Percentiles rank a stretch among this genome's conserved stretches.
These are phyloP conservation scores for Stachybotrys chartarum DNA, from an alignment of 2,329 filamentous ascomycete species.

Conservation along the genomic window DNA sequence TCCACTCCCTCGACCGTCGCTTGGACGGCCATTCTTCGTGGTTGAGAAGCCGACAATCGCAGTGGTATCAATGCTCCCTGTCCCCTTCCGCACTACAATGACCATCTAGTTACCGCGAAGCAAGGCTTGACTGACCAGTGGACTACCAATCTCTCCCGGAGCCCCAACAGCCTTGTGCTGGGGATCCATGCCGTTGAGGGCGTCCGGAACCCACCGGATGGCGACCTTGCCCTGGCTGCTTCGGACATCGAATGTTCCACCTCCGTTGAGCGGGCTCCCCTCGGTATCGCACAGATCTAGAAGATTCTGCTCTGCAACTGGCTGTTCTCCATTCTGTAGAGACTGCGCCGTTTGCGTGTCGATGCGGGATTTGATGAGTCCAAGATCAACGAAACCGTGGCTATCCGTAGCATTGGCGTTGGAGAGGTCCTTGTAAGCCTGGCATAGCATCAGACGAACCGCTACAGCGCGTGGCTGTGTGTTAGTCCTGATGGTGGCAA, in stretches of 20 bases:
- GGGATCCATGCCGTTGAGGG: constrained; percentile 30
- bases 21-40: background rate
- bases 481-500: constrained; percentile 20
- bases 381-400: constrained; percentile 64
- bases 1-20: background rate
- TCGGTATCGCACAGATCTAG: constrained; percentile 85
- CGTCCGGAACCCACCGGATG: constrained; percentile 47
- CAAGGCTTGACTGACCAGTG: constrained; percentile 39
- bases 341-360: constrained; percentile 40
- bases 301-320: constrained; percentile 55
- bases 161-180: constrained; percentile 42
- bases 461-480: constrained; percentile 58
- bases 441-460: constrained; percentile 68
- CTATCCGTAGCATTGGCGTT: constrained; percentile 29
- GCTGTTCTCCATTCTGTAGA: constrained; percentile 10
- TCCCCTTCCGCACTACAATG: constrained; percentile 4
- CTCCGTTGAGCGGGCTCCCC: constrained; percentile 78
- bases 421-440: constrained; percentile 62
- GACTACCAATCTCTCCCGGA: constrained; percentile 66
- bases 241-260: constrained; percentile 73
- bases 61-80: background rate
- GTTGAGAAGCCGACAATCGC: background rate
- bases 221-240: constrained; percentile 36
- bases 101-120: constrained; percentile 26
- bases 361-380: constrained; percentile 58